These are phyloP conservation scores for Metschnikowia koreensis DNA, from an alignment of 805 yeast genomes.

Conservation along the genomic window DNA sequence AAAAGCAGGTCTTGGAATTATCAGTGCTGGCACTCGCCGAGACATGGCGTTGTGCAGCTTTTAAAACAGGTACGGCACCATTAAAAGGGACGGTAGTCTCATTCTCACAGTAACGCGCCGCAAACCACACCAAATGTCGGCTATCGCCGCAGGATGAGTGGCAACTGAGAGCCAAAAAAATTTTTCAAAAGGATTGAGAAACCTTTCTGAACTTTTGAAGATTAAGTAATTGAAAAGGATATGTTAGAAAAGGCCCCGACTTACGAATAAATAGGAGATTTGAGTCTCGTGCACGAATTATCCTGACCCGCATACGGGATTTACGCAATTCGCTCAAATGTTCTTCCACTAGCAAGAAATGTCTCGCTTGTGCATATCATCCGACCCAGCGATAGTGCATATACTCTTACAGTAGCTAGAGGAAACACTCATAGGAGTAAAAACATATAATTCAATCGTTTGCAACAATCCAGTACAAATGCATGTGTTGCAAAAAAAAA, in stretches of 20 bases:
- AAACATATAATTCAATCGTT: too few relatives aligned
- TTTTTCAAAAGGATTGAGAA: neutral
- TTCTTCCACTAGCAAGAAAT: neutral
- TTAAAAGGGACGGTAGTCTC: neutral
- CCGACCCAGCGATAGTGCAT: neutral
- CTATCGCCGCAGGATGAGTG: neutral
- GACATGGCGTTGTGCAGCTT: neutral
- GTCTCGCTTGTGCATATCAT: neutral
- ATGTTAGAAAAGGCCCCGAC: neutral
- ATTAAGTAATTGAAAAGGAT: neutral
- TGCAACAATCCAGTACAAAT: too few relatives aligned
- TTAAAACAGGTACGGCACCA: conserved; percentile 5
- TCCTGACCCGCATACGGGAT: neutral
- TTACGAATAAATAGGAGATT: neutral
- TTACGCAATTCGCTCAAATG: neutral
- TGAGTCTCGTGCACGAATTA: neutral
- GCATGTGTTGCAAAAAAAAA: too few relatives aligned
- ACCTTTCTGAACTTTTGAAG: neutral
- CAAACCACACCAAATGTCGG: neutral
- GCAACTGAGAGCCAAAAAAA: neutral
- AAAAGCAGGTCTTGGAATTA: neutral
- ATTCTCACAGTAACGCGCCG: conserved; percentile 2
- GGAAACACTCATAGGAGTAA: neutral
- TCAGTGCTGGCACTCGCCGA: neutral
- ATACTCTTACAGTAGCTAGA: neutral